Percentiles rank a stretch among this genome's conserved stretches.
phyloP scores from a whole-genome alignment of 331 rosid genomes.

The Stylosanthes scabra region DNA sequence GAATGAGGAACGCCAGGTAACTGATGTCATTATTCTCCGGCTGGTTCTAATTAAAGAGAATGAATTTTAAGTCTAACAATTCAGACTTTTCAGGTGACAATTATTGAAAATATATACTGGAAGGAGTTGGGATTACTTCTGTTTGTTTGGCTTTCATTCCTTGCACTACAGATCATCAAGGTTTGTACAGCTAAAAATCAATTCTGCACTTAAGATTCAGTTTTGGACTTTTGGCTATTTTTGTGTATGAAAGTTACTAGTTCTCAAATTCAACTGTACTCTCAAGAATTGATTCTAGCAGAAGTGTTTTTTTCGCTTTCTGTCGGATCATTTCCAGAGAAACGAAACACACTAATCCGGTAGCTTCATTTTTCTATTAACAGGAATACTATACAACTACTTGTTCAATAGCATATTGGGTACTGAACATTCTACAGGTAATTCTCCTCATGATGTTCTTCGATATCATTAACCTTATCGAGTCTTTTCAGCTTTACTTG shows the following conservation, averaged over 20 bases:
- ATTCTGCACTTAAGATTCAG: neutral
- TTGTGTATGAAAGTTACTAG: too few species aligned
- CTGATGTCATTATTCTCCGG: constrained; percentile 45
- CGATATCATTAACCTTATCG: constrained; percentile 9
- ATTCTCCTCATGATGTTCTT: constrained; percentile 21
- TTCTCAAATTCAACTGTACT: too few species aligned
- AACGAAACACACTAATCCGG: neutral
- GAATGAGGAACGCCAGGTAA: constrained; percentile 38
- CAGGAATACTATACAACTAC: constrained; percentile 59
- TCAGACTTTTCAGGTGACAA: constrained; percentile 60
- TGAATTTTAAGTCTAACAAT: constrained; percentile 43
- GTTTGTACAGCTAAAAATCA: constrained; percentile 43
- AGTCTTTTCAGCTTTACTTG: constrained; percentile 15
- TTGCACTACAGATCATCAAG: constrained; percentile 78
- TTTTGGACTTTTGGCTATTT: constrained; percentile 18
- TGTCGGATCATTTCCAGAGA: too few species aligned
- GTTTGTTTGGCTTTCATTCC: constrained; percentile 92
- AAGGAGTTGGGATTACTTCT: constrained; percentile 86
- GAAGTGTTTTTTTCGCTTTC: too few species aligned
- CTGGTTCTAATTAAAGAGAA: constrained; percentile 3
- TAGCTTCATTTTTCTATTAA: constrained; percentile 30
- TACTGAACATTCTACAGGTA: constrained; percentile 84
- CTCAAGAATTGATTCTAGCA: too few species aligned
- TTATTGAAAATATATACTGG: constrained; percentile 77
- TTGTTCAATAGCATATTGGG: constrained; percentile 81